These are phyloP conservation scores for Calonectria pteridis DNA, from an alignment of 2,329 filamentous ascomycete species.

Conservation along the genomic window DNA sequence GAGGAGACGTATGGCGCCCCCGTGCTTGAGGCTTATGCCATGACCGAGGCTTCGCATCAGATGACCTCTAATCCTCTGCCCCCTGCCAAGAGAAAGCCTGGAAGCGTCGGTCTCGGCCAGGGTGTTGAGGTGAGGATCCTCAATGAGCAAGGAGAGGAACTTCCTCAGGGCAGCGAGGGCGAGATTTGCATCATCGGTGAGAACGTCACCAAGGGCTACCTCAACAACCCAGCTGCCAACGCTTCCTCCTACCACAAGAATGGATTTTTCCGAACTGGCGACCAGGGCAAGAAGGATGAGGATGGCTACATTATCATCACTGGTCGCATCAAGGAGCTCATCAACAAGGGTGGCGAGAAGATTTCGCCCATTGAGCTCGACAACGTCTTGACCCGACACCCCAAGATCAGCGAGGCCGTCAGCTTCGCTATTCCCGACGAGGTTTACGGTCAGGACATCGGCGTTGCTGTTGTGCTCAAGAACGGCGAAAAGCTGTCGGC, in stretches of 20 bases:
- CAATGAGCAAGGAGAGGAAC: conserved; percentile 75
- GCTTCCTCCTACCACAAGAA: conserved; percentile 76
- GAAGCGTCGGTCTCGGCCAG: conserved; percentile 85
- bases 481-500: conserved; percentile 67
- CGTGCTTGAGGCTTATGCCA: conserved; percentile 90
- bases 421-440: conserved; percentile 87
- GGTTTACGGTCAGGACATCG: conserved; percentile 86
- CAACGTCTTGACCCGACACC: conserved; percentile 82
- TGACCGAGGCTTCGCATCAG: conserved; percentile 91
- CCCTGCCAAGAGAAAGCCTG: conserved; percentile 79
- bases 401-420: conserved; percentile 81
- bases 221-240: conserved; percentile 86
- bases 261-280: conserved; percentile 90
- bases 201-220: conserved; percentile 87
- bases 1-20: conserved; percentile 82
- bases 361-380: conserved; percentile 91
- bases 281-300: conserved; percentile 84
- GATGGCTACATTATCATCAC: conserved; percentile 90
- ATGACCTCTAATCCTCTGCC: conserved; percentile 85
- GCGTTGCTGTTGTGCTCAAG: conserved; percentile 81
- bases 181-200: conserved; percentile 87
- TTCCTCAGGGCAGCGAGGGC: conserved; percentile 77
- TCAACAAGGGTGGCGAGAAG: conserved; percentile 92
- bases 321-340: conserved; percentile 92
- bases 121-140: conserved; percentile 87